Base-by-base conservation (phyloP, 2,329 filamentous ascomycete genomes). In the Endothia cerciana region DNA sequence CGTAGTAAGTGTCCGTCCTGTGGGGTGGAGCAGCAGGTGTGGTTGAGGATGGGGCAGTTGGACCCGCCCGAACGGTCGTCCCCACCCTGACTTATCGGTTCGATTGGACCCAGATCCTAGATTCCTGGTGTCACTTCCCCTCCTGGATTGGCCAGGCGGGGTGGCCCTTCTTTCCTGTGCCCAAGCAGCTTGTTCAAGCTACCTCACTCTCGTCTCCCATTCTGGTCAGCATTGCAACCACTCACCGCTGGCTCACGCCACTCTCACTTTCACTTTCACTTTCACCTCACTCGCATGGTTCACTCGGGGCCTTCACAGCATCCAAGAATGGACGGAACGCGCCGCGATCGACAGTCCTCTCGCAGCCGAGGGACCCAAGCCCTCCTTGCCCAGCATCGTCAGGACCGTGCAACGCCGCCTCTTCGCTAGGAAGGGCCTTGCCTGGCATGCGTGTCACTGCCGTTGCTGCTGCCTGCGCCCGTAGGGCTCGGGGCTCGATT, bases 241-340 rank as follows among this genome's bases (percentile, higher is more conserved):
- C 30, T 64, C 57, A 57, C n/a, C 61, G 47, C 41, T 53, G 60
- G 17, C 58, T 65, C 62, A 62, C 65, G 59, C 65, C 62, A 61
- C 36, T 43, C 36, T 17, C 15, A 19, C 33, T 36, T 36, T n/a
- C 41, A 36, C 58, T 1, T 45, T 45, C 17, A 49, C 28, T 60
- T n/a, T 33, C 28, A 17, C 58, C 19, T 38, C 55, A 40, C 36
- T 6, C 47, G 47, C 33, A 15, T 51, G 47, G 15, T 28, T 51
- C 47, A 51, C 47, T 13, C 11, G 22, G 11, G 6, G 22, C 10
- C n/a, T n/a, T 55, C 33, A 53, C 22, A 17, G 51, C n/a, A 30
- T 38, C 33, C 51, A 36, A 4, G 13, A 30, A 15, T 25, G 51
- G 25, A 55, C 51, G 13, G 15, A 7, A 8, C 15, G 17, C 15